Conservation (phyloP, 2,329 filamentous ascomycete genomes). For the Trichophyton verrucosum region DNA sequence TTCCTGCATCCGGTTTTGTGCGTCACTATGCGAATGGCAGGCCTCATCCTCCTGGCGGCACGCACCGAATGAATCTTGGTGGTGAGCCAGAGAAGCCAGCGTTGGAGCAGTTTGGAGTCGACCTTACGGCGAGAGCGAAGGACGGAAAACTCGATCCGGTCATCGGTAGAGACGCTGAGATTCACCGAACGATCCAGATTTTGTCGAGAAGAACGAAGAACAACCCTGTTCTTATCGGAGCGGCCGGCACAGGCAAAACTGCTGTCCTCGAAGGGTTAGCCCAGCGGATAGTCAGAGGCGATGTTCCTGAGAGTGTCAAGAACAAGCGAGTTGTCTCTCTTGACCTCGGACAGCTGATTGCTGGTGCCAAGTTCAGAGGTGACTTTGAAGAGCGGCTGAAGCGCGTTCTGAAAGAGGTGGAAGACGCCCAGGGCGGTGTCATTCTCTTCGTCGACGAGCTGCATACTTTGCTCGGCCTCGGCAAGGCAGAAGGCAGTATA, state of each 20-base stretch:
- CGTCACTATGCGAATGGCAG: conserved; percentile 46
- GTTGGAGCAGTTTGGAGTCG: conserved; percentile 79
- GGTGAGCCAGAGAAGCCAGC: conserved; percentile 68
- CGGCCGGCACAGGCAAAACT: conserved; percentile 85
- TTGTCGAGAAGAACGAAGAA: conserved; percentile 89
- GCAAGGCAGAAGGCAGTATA: conserved; percentile 91
- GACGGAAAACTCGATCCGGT: conserved; percentile 91
- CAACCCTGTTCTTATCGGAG: conserved; percentile 87
- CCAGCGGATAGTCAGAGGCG: conserved; percentile 76
- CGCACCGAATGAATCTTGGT: conserved; percentile 83
- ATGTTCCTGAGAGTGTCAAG: conserved; percentile 92
- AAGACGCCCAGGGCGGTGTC: conserved; percentile 75
- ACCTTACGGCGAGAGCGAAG: conserved; percentile 72
- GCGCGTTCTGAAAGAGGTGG: conserved; percentile 77
- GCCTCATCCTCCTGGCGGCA: conserved; percentile 80
- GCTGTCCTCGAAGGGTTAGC: conserved; percentile 85
- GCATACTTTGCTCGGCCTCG: conserved; percentile 79
- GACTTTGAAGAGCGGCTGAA: conserved; percentile 95
- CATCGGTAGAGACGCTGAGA: conserved; percentile 83
- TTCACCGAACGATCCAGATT: conserved; percentile 88
- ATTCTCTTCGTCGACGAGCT: conserved; percentile 94
- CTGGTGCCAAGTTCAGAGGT: conserved; percentile 86
- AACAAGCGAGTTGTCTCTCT: conserved; percentile 80
- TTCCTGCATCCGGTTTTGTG: not conserved
- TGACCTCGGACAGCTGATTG: conserved; percentile 85